Evolutionary conservation across 139 green algal genomes (phyloP), one percentile per base, ranked within the genome.

Genomic region (Chlamydomonas eustigma): DNA sequence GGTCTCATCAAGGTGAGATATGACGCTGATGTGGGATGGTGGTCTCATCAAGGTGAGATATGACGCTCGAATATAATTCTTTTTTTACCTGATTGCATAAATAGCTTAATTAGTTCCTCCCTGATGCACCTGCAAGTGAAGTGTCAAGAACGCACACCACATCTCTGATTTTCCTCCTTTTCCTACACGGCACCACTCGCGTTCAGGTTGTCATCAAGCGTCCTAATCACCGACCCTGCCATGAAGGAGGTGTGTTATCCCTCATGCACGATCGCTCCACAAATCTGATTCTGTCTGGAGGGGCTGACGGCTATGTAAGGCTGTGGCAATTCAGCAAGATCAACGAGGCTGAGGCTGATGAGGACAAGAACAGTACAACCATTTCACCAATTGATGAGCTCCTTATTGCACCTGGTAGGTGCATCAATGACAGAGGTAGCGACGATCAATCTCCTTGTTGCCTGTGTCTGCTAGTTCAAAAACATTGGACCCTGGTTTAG

Each of bases 21-120:
- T 84, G 4, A 65, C 95, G 75, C 79, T 95, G 67, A 67, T 95
- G 58, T 97, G 92, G 92, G 86, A 91, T 71, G 91, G 86, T 12
- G 89, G 88, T 3, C 82, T 94, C 1, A 92, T 97, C 80, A 91
- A 94, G 82, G 78, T 82, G 31, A 1, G 44, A 8, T 90, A n/a
- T n/a, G n/a, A n/a, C n/a, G n/a, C n/a, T n/a, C n/a, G n/a, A n/a
- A n/a, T n/a, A n/a, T n/a, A n/a, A n/a, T n/a, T n/a, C n/a, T n/a
- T n/a, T n/a, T n/a, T n/a, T n/a, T n/a, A n/a, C n/a, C n/a, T n/a
- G n/a, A n/a, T n/a, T n/a, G n/a, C n/a, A n/a, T n/a, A n/a, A n/a
- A n/a, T n/a, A n/a, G n/a, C n/a, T n/a, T n/a, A n/a, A n/a, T n/a
- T n/a, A n/a, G n/a, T n/a, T n/a, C n/a, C n/a, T n/a, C n/a, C n/a